Conservation (phyloP, 192 early-diverging fungal species). For the Gonapodya prolifera region DNA sequence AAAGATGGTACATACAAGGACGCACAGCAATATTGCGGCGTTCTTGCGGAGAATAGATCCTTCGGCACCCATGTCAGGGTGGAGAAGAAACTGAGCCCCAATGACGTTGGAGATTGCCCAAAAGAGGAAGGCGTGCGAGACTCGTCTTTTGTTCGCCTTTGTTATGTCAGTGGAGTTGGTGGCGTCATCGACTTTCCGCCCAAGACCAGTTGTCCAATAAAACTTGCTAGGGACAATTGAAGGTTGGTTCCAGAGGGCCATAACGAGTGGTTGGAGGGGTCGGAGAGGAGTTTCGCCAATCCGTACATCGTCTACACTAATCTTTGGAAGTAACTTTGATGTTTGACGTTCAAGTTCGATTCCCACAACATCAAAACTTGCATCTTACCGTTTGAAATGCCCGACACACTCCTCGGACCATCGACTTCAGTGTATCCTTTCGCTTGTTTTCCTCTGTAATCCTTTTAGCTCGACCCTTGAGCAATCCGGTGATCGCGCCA, state of each 20-base stretch:
- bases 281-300: no score
- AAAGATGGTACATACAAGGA: neutral
- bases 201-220: neutral
- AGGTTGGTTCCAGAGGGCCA: neutral
- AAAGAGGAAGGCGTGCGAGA: neutral
- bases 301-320: no score
- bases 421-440: neutral
- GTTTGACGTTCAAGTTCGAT: no score
- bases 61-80: neutral
- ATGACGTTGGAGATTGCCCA: neutral
- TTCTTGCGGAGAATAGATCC: neutral
- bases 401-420: neutral
- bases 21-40: neutral
- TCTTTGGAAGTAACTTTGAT: no score
- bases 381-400: neutral
- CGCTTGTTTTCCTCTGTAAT: neutral
- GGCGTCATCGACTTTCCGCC: no score
- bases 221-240: neutral
- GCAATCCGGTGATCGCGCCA: neutral
- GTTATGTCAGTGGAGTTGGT: neutral
- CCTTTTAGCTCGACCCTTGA: neutral
- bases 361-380: neutral
- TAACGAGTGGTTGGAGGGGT: neutral
- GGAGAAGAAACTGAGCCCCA: neutral
- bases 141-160: neutral